A percentile compares a stretch with the other conserved stretches of the same genome.
Conservation (phyloP, 202 grass and related monocot species). For the Eragrostis tef region DNA sequence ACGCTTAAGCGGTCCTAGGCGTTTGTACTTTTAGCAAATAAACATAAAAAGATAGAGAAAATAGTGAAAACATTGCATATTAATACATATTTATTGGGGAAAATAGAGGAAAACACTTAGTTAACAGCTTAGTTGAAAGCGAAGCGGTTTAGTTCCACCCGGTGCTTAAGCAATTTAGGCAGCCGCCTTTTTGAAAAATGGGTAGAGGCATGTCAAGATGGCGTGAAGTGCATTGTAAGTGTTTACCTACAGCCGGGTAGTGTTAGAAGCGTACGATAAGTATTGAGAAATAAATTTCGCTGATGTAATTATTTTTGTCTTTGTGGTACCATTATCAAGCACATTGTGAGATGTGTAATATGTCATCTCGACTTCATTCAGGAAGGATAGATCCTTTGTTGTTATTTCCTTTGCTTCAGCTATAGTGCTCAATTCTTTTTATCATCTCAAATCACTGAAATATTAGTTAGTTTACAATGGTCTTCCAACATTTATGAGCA, state of each 20-base stretch:
- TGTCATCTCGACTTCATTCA: neutral
- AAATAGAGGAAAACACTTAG: no score
- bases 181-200: no score
- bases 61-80: no score
- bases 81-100: no score
- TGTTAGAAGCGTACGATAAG: neutral
- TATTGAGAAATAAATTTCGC: neutral
- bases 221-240: neutral
- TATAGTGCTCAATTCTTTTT: neutral
- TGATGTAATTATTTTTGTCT: neutral
- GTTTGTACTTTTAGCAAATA: no score
- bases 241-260: neutral
- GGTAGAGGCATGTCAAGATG: neutral
- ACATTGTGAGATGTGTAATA: neutral
- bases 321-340: neutral
- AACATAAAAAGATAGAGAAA: no score
- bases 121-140: no score
- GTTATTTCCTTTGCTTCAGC: conserved; percentile 17
- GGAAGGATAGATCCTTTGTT: conserved; percentile 1
- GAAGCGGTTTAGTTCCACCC: no score
- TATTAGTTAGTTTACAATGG: conserved; percentile 17
- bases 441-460: conserved; percentile 11
- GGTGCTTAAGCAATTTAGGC: no score
- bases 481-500: neutral
- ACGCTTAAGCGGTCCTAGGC: no score